These are phyloP conservation scores for Psilocybe azurescens DNA, from an alignment of 768 basidiomycete genomes.

Conservation along the genomic window DNA sequence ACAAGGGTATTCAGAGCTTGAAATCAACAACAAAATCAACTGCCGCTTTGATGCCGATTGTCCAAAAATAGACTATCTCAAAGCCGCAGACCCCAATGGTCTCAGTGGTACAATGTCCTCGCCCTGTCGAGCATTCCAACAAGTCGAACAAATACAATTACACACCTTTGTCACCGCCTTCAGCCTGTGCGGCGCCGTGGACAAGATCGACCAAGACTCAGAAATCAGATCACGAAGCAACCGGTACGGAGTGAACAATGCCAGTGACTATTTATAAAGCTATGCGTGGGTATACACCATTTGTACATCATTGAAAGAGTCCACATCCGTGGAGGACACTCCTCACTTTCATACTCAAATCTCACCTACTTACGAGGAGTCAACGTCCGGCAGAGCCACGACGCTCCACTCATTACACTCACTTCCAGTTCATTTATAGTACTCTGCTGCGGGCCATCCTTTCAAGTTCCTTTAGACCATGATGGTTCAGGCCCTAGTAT, in stretches of 20 bases:
- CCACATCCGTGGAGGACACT: not conserved
- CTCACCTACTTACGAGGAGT: not conserved
- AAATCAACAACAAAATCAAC: too few relatives aligned
- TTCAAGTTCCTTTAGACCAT: not conserved
- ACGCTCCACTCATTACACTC: not conserved
- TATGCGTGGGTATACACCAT: not conserved
- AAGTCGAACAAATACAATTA: too few relatives aligned
- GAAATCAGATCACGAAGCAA: not conserved
- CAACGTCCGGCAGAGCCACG: constrained; percentile 8
- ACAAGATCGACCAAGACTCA: not conserved
- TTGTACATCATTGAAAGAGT: not conserved
- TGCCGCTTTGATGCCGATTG: too few relatives aligned
- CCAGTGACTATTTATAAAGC: not conserved
- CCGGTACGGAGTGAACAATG: not conserved
- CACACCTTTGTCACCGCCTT: not conserved
- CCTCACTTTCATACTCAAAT: not conserved
- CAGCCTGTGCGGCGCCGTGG: not conserved
- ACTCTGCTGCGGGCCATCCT: not conserved
- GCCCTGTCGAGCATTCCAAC: too few relatives aligned
- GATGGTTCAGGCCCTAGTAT: not conserved
- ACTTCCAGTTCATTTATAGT: not conserved
- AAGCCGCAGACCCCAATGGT: too few relatives aligned
- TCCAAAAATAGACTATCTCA: too few relatives aligned
- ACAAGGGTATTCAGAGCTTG: too few relatives aligned
- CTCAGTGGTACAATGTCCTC: too few relatives aligned